Base-by-base conservation (phyloP, 352 stramenopile species). In the Globisporangium irregulare region DNA sequence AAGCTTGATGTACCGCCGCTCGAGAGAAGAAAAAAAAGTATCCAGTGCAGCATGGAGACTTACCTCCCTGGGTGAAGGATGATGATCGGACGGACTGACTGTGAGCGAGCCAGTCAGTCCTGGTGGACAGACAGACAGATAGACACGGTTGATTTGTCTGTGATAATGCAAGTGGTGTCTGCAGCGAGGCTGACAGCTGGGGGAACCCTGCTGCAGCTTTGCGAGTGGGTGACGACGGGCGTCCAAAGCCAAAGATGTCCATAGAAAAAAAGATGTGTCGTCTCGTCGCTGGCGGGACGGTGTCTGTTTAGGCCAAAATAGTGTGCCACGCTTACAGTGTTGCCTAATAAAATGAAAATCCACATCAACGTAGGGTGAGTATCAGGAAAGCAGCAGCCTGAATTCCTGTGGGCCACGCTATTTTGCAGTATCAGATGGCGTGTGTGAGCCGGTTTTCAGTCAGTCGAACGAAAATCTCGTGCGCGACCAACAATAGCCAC, bases 391-490 rank as follows among this genome's bases (percentile, higher is more conserved):
- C 2, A 0, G 9, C 20, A 14, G 12, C 20, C 20, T 24, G 1
- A n/a, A 22, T 5, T 27, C 4, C 8, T 14, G 32, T 50, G 32
- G 20, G 15, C 1, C 32, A 50, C 32, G 1, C 22, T 62, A 62
- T 5, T 4, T n/a, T 7, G 3, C 29, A 34, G 56, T 62, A 62
- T 62, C 56, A 62, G 56, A 62, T 50, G 4, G 4, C 4, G 8
- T 1, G 3, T 18, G 41, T 24, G 56, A 61, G 56, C 24, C 56
- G 56, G 56, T 61, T 61, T 29, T 25, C 56, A 61, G 56, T 61
- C 56, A 48, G 20, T 25, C 56, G 56, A 61, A 61, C 34, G 29
- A 61, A 54, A 61, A 61, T 61, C 55, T 60, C 55, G 55, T 48
- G 56, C 56, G 56, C 56, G 56, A 61, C 56, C 29, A 61, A 61